These are phyloP conservation scores for Oryza nivara DNA, from an alignment of 176 grass and related monocot species.

Conservation along the genomic window DNA sequence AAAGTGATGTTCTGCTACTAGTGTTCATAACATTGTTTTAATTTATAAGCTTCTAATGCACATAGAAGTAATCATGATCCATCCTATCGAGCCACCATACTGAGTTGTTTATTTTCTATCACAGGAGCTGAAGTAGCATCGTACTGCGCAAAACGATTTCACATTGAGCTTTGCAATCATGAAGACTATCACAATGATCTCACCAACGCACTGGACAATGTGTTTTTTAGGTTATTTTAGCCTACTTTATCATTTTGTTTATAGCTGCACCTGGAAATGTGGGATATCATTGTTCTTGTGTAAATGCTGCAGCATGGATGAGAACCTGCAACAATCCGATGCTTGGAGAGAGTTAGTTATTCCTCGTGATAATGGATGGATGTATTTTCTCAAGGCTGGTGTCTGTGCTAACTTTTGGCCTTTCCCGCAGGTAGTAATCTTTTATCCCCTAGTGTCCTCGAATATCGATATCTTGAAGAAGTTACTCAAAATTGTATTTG, in stretches of 20 bases:
- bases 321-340: slow-evolving; percentile 7
- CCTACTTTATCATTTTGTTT: slow-evolving; percentile 10
- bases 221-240: slow-evolving; percentile 35
- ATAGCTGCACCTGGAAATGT: not conserved
- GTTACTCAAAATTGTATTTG: not conserved
- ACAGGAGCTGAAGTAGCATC: slow-evolving; percentile 39
- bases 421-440: slow-evolving; percentile 25
- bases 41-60: not conserved
- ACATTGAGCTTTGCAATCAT: slow-evolving; percentile 6
- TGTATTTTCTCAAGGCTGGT: slow-evolving; percentile 7
- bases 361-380: not conserved
- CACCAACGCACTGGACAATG: not conserved
- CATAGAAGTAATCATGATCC: not conserved
- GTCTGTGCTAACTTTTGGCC: not conserved
- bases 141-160: slow-evolving; percentile 29
- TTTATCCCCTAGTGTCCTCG: slow-evolving; percentile 11
- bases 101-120: slow-evolving; percentile 22
- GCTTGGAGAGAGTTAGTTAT: slow-evolving; percentile 26
- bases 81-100: not conserved
- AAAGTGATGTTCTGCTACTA: not conserved
- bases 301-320: slow-evolving; percentile 39
- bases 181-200: not conserved
- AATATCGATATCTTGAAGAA: slow-evolving; percentile 7
- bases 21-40: slow-evolving; percentile 7
- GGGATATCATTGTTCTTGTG: slow-evolving; percentile 22